phyloP scores from a whole-genome alignment of 2,329 filamentous ascomycete genomes.

The Exophiala sideris region DNA sequence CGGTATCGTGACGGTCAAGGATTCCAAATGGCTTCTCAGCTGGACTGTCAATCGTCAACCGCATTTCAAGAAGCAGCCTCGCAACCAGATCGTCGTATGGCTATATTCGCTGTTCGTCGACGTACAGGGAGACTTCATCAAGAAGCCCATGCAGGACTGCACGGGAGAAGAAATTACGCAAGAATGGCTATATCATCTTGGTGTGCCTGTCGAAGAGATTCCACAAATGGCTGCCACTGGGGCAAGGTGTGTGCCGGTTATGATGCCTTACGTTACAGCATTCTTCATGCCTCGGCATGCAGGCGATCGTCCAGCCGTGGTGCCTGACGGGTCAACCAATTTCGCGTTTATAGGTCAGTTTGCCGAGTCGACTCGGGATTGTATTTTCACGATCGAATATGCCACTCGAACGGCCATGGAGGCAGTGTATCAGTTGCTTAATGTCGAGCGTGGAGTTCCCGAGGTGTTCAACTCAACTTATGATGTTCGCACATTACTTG shows the following conservation, averaged over 20 bases:
- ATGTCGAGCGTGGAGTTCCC: conserved; percentile 10
- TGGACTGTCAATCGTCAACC: conserved; percentile 43
- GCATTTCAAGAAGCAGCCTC: conserved; percentile 39
- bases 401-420: conserved; percentile 36
- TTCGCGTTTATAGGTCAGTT: conserved; percentile 43
- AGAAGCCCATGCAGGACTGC: conserved; percentile 42
- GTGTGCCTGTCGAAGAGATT: conserved; percentile 34
- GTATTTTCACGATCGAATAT: conserved; percentile 41
- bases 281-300: conserved; percentile 36
- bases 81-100: conserved; percentile 38
- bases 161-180: conserved; percentile 40
- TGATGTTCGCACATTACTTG: conserved; percentile 10
- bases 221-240: conserved; percentile 30
- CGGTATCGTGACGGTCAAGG: conserved; percentile 38
- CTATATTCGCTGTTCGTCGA: conserved; percentile 42
- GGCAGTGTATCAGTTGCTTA: conserved; percentile 34
- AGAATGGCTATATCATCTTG: conserved; percentile 40
- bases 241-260: conserved; percentile 34
- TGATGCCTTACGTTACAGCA: conserved; percentile 42
- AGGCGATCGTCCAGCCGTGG: conserved; percentile 39
- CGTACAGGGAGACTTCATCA: conserved; percentile 35
- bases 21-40: conserved; percentile 42
- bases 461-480: conserved; percentile 16
- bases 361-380: conserved; percentile 40
- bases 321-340: conserved; percentile 38